Base-by-base conservation (phyloP, 2,329 filamentous ascomycete genomes). In the Aureobasidium vineae region DNA sequence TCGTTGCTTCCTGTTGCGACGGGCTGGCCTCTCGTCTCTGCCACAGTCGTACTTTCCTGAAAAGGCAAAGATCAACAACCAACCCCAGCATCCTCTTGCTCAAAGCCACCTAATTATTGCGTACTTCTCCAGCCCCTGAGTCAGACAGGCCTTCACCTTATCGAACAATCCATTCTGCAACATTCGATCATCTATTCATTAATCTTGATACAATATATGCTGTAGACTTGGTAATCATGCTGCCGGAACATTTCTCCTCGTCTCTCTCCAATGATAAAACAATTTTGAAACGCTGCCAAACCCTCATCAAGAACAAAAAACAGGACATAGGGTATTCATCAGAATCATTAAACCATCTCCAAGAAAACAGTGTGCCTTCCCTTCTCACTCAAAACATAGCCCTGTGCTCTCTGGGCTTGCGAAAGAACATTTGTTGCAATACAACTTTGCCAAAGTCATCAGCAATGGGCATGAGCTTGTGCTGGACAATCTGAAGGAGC, bases 171-270 rank as follows among this genome's bases (percentile, higher is more conserved):
- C 26, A 16, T 33, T 16, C 38, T n/a, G 19, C 33, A 23, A 21
- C 10, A 54, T 28, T 41, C 33, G 11, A 56, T 28, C 33, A 19
- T 40, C 11, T 56, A 11, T 47, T 49, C 21, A 49, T 41, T 53
- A 28, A 63, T 63, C 31, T 54, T 23, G 2, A 54, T 64, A 64
- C 38, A 64, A 53, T 64, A 64, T 54, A 64, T 54, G 47, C 49
- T 64, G 49, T 54, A 53, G 26, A 64, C 26, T 33, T 23, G 26
- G 15, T 64, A 54, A 43, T 8, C 3, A 64, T 64, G 49, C 61
- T 64, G 16, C 61, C 61, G 43, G 49, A 36, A 64, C 31, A 15
- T 52, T 21, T 28, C 45, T 49, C 33, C 21, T 26, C 57, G 2
- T 16, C 41, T 33, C 31, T n/a, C 23, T 41, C 23, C 33, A n/a